These are phyloP conservation scores for Vaccinium darrowii DNA, from an alignment of 148 eudicot species.

Conservation along the genomic window DNA sequence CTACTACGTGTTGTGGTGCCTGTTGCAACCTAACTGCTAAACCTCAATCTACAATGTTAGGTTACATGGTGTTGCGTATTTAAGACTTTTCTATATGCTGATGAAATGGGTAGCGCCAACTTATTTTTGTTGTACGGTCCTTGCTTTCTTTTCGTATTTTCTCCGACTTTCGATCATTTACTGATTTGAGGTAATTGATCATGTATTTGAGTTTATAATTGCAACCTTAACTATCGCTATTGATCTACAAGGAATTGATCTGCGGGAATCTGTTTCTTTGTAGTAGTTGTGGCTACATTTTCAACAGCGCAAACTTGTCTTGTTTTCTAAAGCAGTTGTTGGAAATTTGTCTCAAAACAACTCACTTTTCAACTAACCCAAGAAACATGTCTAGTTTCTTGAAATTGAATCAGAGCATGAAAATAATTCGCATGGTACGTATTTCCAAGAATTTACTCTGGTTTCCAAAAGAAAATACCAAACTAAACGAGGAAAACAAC, in stretches of 20 bases:
- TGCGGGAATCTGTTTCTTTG: not conserved
- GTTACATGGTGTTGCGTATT: not conserved
- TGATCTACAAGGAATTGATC: not conserved
- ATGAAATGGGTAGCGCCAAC: not conserved
- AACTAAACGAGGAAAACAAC: not conserved
- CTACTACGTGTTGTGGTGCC: not conserved
- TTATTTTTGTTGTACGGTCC: not conserved
- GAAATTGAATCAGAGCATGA: not conserved
- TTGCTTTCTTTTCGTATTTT: not conserved
- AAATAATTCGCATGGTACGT: not conserved
- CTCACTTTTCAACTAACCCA: not conserved
- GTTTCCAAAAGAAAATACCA: not conserved
- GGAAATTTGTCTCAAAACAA: not conserved
- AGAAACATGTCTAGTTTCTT: not conserved
- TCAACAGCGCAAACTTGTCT: not conserved
- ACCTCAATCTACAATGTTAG: not conserved
- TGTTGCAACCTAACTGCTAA: not conserved
- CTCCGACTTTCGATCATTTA: not conserved
- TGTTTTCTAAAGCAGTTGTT: not conserved
- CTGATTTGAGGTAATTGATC: not conserved
- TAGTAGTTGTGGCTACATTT: not conserved
- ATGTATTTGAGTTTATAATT: not conserved
- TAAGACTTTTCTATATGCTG: not conserved
- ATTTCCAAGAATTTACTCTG: not conserved
- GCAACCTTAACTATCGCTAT: not conserved